A percentile compares a stretch with the other conserved stretches of the same genome.
Conservation (phyloP, 1,284 basidiomycete species). For the Albatrellus sp. region DNA sequence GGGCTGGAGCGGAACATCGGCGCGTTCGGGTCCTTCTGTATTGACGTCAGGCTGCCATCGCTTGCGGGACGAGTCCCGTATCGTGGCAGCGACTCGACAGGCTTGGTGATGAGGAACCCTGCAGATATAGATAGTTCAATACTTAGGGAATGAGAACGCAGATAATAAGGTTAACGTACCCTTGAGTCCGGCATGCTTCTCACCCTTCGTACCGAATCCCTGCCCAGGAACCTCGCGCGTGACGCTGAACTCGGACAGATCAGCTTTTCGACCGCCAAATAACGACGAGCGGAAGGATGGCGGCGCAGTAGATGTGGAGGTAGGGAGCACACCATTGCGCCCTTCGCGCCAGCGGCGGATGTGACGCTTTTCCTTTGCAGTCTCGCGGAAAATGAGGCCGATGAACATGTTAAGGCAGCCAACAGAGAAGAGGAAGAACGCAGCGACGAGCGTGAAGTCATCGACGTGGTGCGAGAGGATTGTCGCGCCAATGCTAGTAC, state of each 20-base stretch:
- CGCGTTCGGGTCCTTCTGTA: not conserved
- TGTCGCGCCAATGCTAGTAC: conserved; percentile 49
- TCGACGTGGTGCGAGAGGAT: conserved; percentile 78
- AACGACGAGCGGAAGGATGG: conserved; percentile 7
- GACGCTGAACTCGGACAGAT: conserved; percentile 8
- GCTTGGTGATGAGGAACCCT: conserved; percentile 8
- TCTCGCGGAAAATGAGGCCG: conserved; percentile 20
- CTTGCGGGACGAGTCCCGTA: conserved; percentile 3
- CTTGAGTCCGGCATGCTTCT: conserved; percentile 47
- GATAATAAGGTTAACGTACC: not conserved
- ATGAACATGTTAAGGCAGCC: conserved; percentile 34
- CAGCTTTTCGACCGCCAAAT: conserved; percentile 7
- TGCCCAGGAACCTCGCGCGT: conserved; percentile 27
- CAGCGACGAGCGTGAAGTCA: conserved; percentile 77
- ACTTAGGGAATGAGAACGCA: not conserved
- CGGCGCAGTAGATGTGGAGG: conserved; percentile 1
- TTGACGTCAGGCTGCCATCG: not conserved
- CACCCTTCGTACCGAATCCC: conserved; percentile 64
- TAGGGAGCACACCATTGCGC: conserved; percentile 11
- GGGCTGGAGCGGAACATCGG: conserved; percentile 7
- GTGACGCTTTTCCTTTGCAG: conserved; percentile 17
- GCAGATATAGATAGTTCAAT: not conserved
- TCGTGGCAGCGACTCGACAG: conserved; percentile 6
- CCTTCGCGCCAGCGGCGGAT: conserved; percentile 17
- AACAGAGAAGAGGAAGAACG: conserved; percentile 22